Conservation (phyloP, 225 moss, liverwort and hornwort genomes). For the Marchantia paleacea region DNA sequence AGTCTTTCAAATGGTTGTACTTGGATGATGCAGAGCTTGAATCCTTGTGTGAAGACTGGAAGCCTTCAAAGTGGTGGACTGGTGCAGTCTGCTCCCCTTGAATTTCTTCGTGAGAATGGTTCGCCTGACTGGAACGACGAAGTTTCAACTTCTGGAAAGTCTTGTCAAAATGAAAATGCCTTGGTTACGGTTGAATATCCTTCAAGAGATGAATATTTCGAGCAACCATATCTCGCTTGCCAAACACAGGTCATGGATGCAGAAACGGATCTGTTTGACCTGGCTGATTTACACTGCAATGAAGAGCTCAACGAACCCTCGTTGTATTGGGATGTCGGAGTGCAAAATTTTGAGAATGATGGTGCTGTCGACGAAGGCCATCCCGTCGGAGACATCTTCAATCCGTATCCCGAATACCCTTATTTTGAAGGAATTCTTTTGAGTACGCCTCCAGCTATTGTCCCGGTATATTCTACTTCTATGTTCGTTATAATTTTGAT, state of each 20-base stretch:
- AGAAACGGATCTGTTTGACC: neutral
- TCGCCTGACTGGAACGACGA: constrained; percentile 30
- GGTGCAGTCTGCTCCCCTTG: neutral
- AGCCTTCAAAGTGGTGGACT: constrained; percentile 7
- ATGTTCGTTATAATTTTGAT: neutral
- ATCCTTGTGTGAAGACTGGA: neutral
- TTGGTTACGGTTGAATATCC: neutral
- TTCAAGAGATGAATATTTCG: neutral
- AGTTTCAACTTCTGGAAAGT: constrained; percentile 26
- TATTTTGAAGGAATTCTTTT: constrained; percentile 5
- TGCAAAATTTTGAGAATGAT: neutral
- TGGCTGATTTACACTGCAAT: constrained; percentile 12
- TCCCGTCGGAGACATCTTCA: constrained; percentile 5
- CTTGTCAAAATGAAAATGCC: constrained; percentile 26
- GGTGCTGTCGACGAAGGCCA: neutral
- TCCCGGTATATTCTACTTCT: constrained; percentile 19
- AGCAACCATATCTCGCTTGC: neutral
- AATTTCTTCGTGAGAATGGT: constrained; percentile 9
- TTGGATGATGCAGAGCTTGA: constrained; percentile 7
- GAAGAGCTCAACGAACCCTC: neutral
- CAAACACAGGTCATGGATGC: constrained; percentile 24
- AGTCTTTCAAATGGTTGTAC: neutral
- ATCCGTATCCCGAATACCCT: constrained; percentile 36
- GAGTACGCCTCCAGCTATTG: constrained; percentile 22
- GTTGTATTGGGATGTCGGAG: neutral